Evolutionary conservation across 2,329 filamentous ascomycete genomes (phyloP).

Genomic region (Trichoderma oligosporum): DNA sequence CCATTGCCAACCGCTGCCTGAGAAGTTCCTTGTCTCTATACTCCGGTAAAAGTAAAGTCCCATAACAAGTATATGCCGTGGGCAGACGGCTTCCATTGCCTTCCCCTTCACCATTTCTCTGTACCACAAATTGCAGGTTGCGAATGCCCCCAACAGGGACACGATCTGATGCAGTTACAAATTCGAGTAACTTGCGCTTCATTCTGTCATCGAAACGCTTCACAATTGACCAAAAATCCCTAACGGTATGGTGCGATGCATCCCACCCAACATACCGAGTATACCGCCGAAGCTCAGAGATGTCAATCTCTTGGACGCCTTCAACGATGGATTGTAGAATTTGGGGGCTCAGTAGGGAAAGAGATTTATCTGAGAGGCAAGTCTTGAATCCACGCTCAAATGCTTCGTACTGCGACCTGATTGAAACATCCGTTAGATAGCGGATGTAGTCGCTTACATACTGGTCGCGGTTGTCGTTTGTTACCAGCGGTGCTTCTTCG

Average conservation of each 20-base stretch:
- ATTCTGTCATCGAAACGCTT: constrained; percentile 62
- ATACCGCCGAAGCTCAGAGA: constrained; percentile 65
- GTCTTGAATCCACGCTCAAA: constrained; percentile 77
- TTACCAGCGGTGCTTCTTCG: constrained; percentile 68
- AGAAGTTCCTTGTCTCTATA: constrained; percentile 70
- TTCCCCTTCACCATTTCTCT: constrained; percentile 66
- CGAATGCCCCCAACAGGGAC: constrained; percentile 82
- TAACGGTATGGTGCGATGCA: constrained; percentile 63
- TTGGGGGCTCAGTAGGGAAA: constrained; percentile 66
- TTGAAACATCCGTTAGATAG: constrained; percentile 75
- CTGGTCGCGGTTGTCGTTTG: constrained; percentile 68
- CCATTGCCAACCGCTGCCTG: constrained; percentile 72
- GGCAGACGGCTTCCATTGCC: constrained; percentile 60
- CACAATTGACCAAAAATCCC: constrained; percentile 82
- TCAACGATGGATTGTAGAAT: constrained; percentile 77
- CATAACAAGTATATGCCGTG: constrained; percentile 90
- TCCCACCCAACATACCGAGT: constrained; percentile 81
- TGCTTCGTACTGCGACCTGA: constrained; percentile 72
- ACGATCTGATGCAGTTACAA: constrained; percentile 89
- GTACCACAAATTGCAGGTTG: constrained; percentile 78
- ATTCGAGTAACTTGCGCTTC: constrained; percentile 77
- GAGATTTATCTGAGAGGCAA: constrained; percentile 66
- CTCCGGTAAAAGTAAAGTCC: constrained; percentile 78
- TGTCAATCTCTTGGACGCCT: constrained; percentile 76
- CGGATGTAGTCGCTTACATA: constrained; percentile 83